Evolutionary conservation across 805 yeast genomes (phyloP), one percentile per base, ranked within the genome.

Genomic region (Metschnikowia drakensbergensis): DNA sequence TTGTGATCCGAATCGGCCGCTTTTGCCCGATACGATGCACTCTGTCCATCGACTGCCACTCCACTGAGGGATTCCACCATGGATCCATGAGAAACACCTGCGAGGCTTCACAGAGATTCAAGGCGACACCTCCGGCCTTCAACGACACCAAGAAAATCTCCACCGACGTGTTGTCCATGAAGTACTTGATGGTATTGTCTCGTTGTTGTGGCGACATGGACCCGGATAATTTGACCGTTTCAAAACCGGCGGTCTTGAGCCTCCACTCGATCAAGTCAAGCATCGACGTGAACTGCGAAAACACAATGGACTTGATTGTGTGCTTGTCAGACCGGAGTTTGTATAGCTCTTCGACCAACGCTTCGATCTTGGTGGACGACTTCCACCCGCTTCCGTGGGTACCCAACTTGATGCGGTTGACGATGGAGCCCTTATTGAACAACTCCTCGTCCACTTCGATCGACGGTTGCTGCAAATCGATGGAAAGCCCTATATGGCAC

Each of bases 11-110:
- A 7, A 94, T 96, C 0, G 99, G 99, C 55, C 99, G 71, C 58
- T 80, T 87, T 65, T 94, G 99, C 5, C 98, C 97, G 54, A 94
- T 94, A 69, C 99, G 82, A 68, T 94, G 98, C 23, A 94, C 97
- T 70, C 99, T 82, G 67, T 94, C 99, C 67, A 96, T 96, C 44
- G 95, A 85, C 66, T 94, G 99, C 90, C 97, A 94, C 65, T 94
- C 99, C 6, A 92, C 94, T 57, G 96, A 86, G 1, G 98, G 98
- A 64, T 94, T 95, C 98, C 99, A 94, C 99, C 99, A 94, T 32
- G 98, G 98, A 60, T 94, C 99, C 74, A 94, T 75, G 39, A 94
- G 76, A 58, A 94, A 94, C 41, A 94, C 98, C 61, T 92, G 98
- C 2, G 95, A 90, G 0, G 99, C 98, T 61, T 95, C 99, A 61